Evolutionary conservation across 1,284 basidiomycete genomes (phyloP), one percentile per base, ranked within the genome.

Genomic region (Ceratobasidium theobromae): DNA sequence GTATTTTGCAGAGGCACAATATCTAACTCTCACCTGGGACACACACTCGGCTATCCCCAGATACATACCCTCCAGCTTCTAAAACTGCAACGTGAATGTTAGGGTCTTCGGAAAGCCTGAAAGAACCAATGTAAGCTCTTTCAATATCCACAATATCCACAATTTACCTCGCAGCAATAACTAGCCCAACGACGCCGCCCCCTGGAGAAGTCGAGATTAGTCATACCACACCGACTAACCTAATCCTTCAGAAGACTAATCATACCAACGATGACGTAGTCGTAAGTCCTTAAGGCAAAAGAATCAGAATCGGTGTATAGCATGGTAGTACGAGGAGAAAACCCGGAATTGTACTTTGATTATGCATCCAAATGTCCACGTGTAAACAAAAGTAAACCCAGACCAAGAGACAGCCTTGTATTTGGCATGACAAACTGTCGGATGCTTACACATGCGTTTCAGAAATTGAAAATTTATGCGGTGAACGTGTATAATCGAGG

Each of bases 101-200:
- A 16, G 53, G 58, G 30, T 69, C 66, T 58, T 70, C 70, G 35
- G 69, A 66, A 14, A 70, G 53, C 23, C 68, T 70, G 33, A n/a
- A 30, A 32, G 25, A 45, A 57, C 30, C 16, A 23, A 11, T 30
- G 5, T 9, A 45, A 6, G 45, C 9, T 21, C 14, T n/a, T 48
- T 46, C 23, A 60, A 40, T 18, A 32, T 18, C 11, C 16, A 14
- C 1, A 16, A 3, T 14, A 3, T 27, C 25, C 6, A 14, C 14
- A 16, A 14, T 49, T 18, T 23, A 68, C 69, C 69, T 51, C 8
- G 57, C 55, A 45, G 69, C 69, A 54, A 70, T 54, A 14, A 70
- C 69, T 27, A 69, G 53, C 12, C 69, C 69, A 23, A 69, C 58
- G n/a, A 69, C 69, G 16, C 69, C 69, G 23, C 69, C 69, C 35